These are phyloP conservation scores for Omphalotus olearius DNA, from an alignment of 1,284 basidiomycete species.

Conservation along the genomic window DNA sequence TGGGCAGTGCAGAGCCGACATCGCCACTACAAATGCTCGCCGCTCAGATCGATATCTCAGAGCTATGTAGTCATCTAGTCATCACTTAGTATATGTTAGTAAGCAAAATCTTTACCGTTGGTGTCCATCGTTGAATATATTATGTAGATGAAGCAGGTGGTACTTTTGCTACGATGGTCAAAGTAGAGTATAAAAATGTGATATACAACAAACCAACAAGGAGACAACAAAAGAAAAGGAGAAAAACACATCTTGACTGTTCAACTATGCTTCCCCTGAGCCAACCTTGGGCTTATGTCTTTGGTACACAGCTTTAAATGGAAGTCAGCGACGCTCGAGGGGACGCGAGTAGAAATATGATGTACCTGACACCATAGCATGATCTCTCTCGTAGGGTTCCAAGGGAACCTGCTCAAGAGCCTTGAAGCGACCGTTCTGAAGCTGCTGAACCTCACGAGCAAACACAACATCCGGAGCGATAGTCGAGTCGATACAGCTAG, in stretches of 20 bases:
- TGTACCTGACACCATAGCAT: slow-evolving; percentile 76
- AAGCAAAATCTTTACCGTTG: too few relatives aligned
- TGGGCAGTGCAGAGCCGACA: too few relatives aligned
- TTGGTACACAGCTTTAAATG: slow-evolving; percentile 5
- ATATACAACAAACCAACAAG: slow-evolving; percentile 10
- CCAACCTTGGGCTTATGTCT: slow-evolving; percentile 10
- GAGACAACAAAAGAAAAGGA: background rate
- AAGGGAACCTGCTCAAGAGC: slow-evolving; percentile 92
- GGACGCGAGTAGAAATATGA: background rate
- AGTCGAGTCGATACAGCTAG: slow-evolving; percentile 98
- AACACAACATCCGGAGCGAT: slow-evolving; percentile 89
- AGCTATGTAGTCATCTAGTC: too few relatives aligned
- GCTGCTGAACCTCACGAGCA: slow-evolving; percentile 81
- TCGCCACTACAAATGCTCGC: too few relatives aligned
- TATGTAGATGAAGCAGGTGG: too few relatives aligned
- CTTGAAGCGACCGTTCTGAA: slow-evolving; percentile 83
- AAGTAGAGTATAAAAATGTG: background rate
- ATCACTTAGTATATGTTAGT: too few relatives aligned
- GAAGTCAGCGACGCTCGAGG: background rate
- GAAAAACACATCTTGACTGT: slow-evolving; percentile 4
- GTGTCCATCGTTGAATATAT: too few relatives aligned
- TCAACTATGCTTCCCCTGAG: background rate
- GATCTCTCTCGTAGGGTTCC: slow-evolving; percentile 81
- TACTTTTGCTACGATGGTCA: too few relatives aligned
- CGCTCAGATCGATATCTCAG: too few relatives aligned